Evolutionary conservation across 2,329 filamentous ascomycete species (phyloP), one percentile per base, ranked within the genome.

Genomic region (Fonsecaea multimorphosa): DNA sequence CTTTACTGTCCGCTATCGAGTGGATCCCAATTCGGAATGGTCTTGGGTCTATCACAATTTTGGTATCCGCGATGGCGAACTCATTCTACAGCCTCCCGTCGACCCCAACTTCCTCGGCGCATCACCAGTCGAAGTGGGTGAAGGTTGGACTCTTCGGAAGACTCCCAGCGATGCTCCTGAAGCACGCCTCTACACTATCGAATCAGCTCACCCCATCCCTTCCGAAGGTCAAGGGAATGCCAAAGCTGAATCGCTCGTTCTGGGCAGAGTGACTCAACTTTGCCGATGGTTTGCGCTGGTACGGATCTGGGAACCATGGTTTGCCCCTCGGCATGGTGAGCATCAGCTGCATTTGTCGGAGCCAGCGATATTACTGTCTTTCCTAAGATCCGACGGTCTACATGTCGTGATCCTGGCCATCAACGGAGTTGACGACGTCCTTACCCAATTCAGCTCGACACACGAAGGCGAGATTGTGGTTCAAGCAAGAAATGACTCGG

Each of bases 221-320:
- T 63, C 65, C 9, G 64, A 66, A 67, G 89, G 93, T 67, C 87
- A 87, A 1, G 77, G 80, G 0, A 76, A 79, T 38, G 79, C 85
- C 3, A 87, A 88, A 0, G 24, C 70, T 11, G 78, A 84, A 22
- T 85, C 83, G 0, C 82, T 86, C 44, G 68, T 69, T 7, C 65
- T 72, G 1, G 72, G 72, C 40, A 68, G 69, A 2, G 61, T 71
- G 75, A 81, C 2, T 90, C 92, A 3, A 82, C 85, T 0, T 61
- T 86, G 58, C 84, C 89, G 90, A 71, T 96, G 92, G 87, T 94
- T 97, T 75, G 87, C 91, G 7, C 79, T 97, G 12, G 88, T 96
- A 4, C 87, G 93, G 19, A 82, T 91, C 2, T 95, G 89, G 87
- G 85, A 85, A 36, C 90, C 93, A 1, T 98, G 94, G 94, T 80